Base-by-base conservation (phyloP, 768 basidiomycete genomes). In the Amanita rubescens region DNA sequence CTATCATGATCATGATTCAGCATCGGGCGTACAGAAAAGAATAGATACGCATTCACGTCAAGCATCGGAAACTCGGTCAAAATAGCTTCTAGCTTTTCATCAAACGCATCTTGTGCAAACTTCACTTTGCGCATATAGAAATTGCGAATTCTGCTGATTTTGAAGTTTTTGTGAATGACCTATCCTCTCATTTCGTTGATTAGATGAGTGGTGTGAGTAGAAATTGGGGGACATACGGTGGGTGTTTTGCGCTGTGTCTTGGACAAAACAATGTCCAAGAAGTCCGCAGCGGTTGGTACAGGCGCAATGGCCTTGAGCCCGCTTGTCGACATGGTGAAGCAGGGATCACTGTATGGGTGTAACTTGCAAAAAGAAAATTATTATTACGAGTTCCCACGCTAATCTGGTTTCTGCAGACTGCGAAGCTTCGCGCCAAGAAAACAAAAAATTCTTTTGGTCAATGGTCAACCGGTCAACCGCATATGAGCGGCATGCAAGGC, bases 101-200 rank as follows among this genome's bases (percentile, higher is more conserved):
- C 94, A 60, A 98, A 97, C 14, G 89, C 78, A 65, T 97, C 94
- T 69, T 97, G 94, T 2, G 94, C 94, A 69, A 96, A 98, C 71
- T 95, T 98, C 72, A 99, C 95, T 71, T 99, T 99, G 68, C 95
- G 85, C 95, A 98, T 97, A 71, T 99, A 96, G 65, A 93, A 93
- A 63, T 93, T 92, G 57, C 95, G 83, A 72, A 98, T 98, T 60
- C 95, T 87, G 60, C 92, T 94, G 70, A 99, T 99, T 76, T 99
- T 97, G 78, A 96, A 97, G 77, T 97, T 97, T 78, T 96, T 97
- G 72, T 97, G 96, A 67, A 98, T 97, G 60, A 94, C 93, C 90
- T 92, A 62, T 27, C 58, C 19, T 25, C 34, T n/a, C n/a, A n/a
- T n/a, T 19, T 17, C 37, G 22, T 24, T 34, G 38, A 44, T 27